Base-by-base conservation (phyloP, 768 basidiomycete genomes). In the Kwoniella mangroviensis region DNA sequence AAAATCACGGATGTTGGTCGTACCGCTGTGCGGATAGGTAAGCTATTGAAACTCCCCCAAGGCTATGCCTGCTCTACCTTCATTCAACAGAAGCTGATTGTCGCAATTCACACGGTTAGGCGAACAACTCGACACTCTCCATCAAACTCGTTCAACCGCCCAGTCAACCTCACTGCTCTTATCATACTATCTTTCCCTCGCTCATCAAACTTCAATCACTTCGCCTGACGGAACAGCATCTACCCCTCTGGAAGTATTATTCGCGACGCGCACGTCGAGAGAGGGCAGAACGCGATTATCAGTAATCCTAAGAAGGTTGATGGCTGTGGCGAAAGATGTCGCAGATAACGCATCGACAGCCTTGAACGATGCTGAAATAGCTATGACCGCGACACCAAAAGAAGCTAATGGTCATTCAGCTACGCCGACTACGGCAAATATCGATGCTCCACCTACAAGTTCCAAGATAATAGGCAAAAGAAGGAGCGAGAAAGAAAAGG, bases 91-190 rank as follows among this genome's bases (percentile, higher is more conserved):
- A 7, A 11, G 21, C 59, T 61, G 40, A 34, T 49, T 17, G 34
- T 51, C 21, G n/a, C 40, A 13, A n/a, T 15, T 41, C 34, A 34
- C 3, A 11, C 22, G 26, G 52, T 24, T 77, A 95, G 94, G 94
- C 53, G 96, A 98, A 84, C 94, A 98, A 82, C 87, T 99, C 53
- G 96, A 99, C 83, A 92, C 91, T 0, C 90, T 98, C 19, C 94
- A 97, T 80, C 88, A 93, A 65, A 92, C 95, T 73, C 88, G 96
- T 17, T 92, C 93, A 81, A 86, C 94, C 72, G 96, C 95, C 2
- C 93, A 95, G 78, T 95, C 95, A 7, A 94, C 97, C 0, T 91
- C 93, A 74, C 92, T 98, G 79, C 84, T 99, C 26, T 91, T 98
- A 59, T 90, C 94, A 73, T 95, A 91, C 81, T 98, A 98, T 82